Percentiles rank a stretch among this genome's conserved stretches.
These are phyloP conservation scores for Pythium insidiosum DNA, from an alignment of 352 stramenopile species.

Conservation along the genomic window DNA sequence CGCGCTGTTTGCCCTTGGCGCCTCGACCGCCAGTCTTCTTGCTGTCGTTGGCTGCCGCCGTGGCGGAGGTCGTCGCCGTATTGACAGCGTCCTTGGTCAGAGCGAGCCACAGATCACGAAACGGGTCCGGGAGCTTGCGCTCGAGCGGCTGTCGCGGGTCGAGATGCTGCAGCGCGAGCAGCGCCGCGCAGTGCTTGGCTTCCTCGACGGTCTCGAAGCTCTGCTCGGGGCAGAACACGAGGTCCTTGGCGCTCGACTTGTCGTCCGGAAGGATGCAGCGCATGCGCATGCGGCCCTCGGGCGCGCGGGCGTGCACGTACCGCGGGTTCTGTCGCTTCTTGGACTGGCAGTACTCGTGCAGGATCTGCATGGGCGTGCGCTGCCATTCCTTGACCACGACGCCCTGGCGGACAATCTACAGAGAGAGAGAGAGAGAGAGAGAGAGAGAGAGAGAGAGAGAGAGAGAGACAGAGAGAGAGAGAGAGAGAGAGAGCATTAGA, in stretches of 20 bases:
- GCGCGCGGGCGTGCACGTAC: constrained; percentile 43
- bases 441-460: background rate
- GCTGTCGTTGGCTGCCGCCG: background rate
- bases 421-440: background rate
- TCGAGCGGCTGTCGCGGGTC: constrained; percentile 91
- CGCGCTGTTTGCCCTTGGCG: background rate
- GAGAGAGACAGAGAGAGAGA: background rate
- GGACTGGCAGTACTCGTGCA: constrained; percentile 91
- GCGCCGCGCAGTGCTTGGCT: constrained; percentile 88
- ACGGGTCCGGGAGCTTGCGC: constrained; percentile 95
- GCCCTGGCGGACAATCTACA: constrained; percentile 59
- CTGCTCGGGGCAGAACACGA: constrained; percentile 88
- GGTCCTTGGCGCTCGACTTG: constrained; percentile 92
- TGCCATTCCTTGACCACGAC: constrained; percentile 92
- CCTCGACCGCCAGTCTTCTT: constrained; percentile 3
- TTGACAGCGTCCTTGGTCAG: constrained; percentile 16
- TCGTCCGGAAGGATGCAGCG: constrained; percentile 89
- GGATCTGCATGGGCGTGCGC: constrained; percentile 89
- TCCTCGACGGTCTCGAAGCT: constrained; percentile 75
- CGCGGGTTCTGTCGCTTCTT: constrained; percentile 84
- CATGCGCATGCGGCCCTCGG: constrained; percentile 30
- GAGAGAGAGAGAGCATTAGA: background rate
- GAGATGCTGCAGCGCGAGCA: constrained; percentile 94
- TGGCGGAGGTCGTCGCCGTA: background rate
- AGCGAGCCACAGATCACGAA: constrained; percentile 88